Evolutionary conservation across 371 early-diverging fungal genomes (phyloP).

Genomic region (Fennellomyces sp.): DNA sequence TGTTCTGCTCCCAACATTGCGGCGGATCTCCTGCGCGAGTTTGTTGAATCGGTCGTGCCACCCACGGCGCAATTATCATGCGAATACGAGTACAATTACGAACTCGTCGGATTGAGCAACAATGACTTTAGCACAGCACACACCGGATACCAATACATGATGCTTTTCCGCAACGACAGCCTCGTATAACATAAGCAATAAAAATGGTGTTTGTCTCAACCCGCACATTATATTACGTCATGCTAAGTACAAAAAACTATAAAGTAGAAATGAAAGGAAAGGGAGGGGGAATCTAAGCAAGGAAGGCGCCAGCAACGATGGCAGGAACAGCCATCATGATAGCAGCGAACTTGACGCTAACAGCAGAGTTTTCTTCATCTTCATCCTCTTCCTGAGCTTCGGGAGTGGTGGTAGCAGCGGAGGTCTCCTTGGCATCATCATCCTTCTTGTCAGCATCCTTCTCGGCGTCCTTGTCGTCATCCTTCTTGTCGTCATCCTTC

Average conservation of each 20-base stretch:
- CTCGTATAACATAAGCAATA: conserved; percentile 30
- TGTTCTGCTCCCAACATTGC: conserved; percentile 47
- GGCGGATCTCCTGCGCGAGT: conserved; percentile 39
- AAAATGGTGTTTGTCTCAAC: background rate
- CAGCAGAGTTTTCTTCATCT: conserved; percentile 13
- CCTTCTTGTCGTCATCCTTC: background rate
- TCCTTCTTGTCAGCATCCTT: background rate
- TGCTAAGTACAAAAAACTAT: background rate
- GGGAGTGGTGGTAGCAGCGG: conserved; percentile 11
- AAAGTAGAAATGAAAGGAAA: background rate
- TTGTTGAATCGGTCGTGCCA: conserved; percentile 48
- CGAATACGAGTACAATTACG: conserved; percentile 53
- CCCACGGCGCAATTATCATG: conserved; percentile 47
- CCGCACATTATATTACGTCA: background rate
- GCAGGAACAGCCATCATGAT: conserved; percentile 11
- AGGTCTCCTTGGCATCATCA: too few relatives aligned
- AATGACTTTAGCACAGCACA: conserved; percentile 54
- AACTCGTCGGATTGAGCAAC: conserved; percentile 46
- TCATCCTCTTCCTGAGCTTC: conserved; percentile 11
- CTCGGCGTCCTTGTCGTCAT: background rate
- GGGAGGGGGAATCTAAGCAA: conserved; percentile 1
- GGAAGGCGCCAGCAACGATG: conserved; percentile 8
- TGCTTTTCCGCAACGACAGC: conserved; percentile 48
- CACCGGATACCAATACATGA: conserved; percentile 58
- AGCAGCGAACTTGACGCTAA: conserved; percentile 17